phyloP scores from a whole-genome alignment of 768 basidiomycete genomes.

The Mycena vitilis region DNA sequence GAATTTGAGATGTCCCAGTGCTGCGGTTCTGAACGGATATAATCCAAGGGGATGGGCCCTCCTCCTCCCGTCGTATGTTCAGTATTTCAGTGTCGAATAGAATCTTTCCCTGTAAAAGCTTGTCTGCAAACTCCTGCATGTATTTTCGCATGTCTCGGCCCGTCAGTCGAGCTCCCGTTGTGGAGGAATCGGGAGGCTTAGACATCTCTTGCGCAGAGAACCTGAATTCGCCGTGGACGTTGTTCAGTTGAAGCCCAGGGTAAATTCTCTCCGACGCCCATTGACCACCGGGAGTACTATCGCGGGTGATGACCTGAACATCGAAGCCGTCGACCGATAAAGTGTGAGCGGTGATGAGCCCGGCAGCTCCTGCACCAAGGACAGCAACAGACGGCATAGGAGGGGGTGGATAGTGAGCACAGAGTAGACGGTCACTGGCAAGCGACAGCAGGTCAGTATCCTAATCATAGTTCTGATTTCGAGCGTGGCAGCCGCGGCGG shows the following conservation, averaged over 20 bases:
- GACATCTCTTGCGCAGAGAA: slow-evolving; percentile 58
- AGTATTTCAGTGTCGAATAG: slow-evolving; percentile 52
- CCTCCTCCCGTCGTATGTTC: slow-evolving; percentile 44
- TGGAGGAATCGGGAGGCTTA: slow-evolving; percentile 36
- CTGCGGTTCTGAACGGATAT: slow-evolving; percentile 10
- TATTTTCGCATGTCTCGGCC: slow-evolving; percentile 56
- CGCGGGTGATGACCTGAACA: slow-evolving; percentile 56
- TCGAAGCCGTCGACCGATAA: slow-evolving; percentile 58
- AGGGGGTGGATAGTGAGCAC: neutral
- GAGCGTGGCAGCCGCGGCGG: too few relatives aligned
- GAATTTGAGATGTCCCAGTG: neutral
- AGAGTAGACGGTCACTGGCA: too few relatives aligned
- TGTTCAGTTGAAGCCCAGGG: slow-evolving; percentile 58
- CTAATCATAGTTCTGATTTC: too few relatives aligned
- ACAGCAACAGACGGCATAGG: slow-evolving; percentile 44
- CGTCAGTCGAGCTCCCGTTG: slow-evolving; percentile 45
- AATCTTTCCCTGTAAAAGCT: slow-evolving; percentile 49
- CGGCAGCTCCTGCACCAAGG: slow-evolving; percentile 60
- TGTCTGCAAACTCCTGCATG: slow-evolving; percentile 53
- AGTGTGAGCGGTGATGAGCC: slow-evolving; percentile 58
- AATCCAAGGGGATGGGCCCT: slow-evolving; percentile 12
- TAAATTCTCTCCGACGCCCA: slow-evolving; percentile 57
- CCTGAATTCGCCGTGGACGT: slow-evolving; percentile 58
- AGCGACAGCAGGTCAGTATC: too few relatives aligned
- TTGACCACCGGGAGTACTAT: slow-evolving; percentile 55